Percentiles rank a stretch among this genome's conserved stretches.
Evolutionary conservation across 768 basidiomycete species (phyloP).

Genomic region (Amanita rubescens): DNA sequence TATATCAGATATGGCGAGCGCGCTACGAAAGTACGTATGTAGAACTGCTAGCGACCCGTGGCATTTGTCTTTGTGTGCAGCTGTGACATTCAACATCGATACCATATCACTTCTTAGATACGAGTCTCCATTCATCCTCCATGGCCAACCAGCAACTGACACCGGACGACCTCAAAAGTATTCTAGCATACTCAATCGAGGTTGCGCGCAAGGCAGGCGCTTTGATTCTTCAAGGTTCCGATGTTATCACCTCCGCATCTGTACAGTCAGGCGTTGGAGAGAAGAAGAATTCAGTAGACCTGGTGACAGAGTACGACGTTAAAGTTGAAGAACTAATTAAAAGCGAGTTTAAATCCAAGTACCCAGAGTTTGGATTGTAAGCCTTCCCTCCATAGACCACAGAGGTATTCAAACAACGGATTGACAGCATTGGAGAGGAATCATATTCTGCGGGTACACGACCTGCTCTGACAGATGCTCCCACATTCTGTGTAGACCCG

Average conservation of each 20-base stretch:
- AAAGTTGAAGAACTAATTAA: conserved; percentile 84
- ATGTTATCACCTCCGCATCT: conserved; percentile 53
- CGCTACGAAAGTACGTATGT: too few species aligned
- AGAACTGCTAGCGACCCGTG: too few species aligned
- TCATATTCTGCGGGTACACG: conserved; percentile 73
- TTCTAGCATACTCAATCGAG: conserved; percentile 61
- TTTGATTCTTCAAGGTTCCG: conserved; percentile 70
- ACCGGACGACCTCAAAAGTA: conserved; percentile 40
- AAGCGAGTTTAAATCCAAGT: conserved; percentile 51
- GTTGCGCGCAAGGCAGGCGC: conserved; percentile 71
- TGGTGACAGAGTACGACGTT: conserved; percentile 94
- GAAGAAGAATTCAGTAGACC: conserved; percentile 92
- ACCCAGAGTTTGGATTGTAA: conserved; percentile 80
- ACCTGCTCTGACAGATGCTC: conserved; percentile 70
- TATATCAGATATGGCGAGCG: too few species aligned
- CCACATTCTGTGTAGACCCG: conserved; percentile 95
- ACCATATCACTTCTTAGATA: too few species aligned
- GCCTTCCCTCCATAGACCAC: conserved; percentile 21
- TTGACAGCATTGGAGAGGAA: conserved; percentile 84
- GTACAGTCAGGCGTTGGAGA: conserved; percentile 51
- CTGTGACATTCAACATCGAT: too few species aligned
- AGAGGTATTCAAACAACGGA: not conserved
- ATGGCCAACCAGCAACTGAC: conserved; percentile 35
- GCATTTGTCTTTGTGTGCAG: too few species aligned
- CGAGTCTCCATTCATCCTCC: too few species aligned